phyloP scores from a whole-genome alignment of 1,284 basidiomycete genomes.

The Trichosporon inkin region DNA sequence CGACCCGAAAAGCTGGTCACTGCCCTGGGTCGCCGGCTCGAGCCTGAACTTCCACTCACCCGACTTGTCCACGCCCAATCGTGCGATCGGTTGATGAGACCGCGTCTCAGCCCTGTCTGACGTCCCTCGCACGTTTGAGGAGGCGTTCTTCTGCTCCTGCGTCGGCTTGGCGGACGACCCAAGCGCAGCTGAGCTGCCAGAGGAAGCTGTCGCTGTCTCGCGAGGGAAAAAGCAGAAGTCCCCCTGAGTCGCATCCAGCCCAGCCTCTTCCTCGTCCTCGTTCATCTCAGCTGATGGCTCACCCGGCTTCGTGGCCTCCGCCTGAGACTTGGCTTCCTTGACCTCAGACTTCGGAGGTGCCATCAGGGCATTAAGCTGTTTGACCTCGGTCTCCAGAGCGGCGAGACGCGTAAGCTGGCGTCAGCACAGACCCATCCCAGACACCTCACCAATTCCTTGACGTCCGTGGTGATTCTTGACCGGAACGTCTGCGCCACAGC shows the following conservation, averaged over 20 bases:
- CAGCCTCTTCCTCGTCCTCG: conserved; percentile 8
- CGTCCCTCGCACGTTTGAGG: not conserved
- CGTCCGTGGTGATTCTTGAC: not conserved
- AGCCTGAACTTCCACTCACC: conserved; percentile 20
- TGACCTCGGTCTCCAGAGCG: not conserved
- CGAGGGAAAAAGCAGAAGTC: conserved; percentile 3
- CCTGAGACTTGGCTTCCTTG: not conserved
- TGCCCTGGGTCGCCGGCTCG: conserved; percentile 1
- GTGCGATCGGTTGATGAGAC: conserved; percentile 16
- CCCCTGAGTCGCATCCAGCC: not conserved
- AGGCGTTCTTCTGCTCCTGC: not conserved
- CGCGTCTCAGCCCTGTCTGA: not conserved
- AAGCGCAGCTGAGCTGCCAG: not conserved
- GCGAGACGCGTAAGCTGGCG: not conserved
- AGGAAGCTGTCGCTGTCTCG: not conserved
- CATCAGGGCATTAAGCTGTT: not conserved
- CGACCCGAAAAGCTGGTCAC: conserved; percentile 3
- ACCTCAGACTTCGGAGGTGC: not conserved
- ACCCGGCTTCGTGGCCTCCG: not conserved
- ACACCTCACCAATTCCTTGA: not conserved
- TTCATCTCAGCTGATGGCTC: not conserved
- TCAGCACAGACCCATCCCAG: not conserved
- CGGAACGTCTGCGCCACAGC: not conserved
- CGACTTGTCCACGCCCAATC: conserved; percentile 16
- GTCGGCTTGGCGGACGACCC: not conserved